Base-by-base conservation (phyloP, 2,329 filamentous ascomycete genomes). In the Neopestalotiopsis sp. region DNA sequence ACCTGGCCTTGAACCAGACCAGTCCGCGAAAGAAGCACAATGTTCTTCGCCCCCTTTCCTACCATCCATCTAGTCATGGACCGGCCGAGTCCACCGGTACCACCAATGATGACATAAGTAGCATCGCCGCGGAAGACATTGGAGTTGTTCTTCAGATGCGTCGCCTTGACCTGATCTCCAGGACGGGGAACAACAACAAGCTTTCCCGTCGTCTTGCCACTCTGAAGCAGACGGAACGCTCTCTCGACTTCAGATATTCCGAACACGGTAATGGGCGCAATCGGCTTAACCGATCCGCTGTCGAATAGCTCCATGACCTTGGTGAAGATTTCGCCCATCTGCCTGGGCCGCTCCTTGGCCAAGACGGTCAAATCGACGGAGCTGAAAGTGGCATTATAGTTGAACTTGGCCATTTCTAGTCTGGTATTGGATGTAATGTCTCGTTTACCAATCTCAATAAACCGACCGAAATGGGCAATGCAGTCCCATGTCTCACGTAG, bases 61-160 rank as follows among this genome's bases (percentile, higher is more conserved):
- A 84, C 79, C 84, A 88, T 85, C 81, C 84, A 84, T 9, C 79
- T 79, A 10, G 84, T 77, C 75, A 88, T 82, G 67, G 82, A 84
- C 60, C 83, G 79, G 4, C 85, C 85, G 9, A 88, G 78, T 17
- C 84, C 85, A 45, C 85, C 85, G 0, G 84, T 84, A 13, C 85
- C 84, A 17, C 86, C 85, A 24, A 87, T 81, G 57, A 88, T 79
- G 58, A 88, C 75, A 71, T 88, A 88, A 0, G 84, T 84, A 3
- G 81, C 82, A 69, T 86, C 78, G 1, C 72, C 65, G 52, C 78
- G 78, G 12, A 86, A 74, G 6, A 82, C 72, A 4, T 78, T 73
- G 24, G 74, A 75, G 7, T 74, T 74, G 57, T 77, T 79, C 69
- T 76, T 78, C 4, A 80, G 78, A 4, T 78, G 77, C 2, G 79